These are phyloP conservation scores for Asterella californica DNA, from an alignment of 225 moss, liverwort and hornwort species.

Conservation along the genomic window DNA sequence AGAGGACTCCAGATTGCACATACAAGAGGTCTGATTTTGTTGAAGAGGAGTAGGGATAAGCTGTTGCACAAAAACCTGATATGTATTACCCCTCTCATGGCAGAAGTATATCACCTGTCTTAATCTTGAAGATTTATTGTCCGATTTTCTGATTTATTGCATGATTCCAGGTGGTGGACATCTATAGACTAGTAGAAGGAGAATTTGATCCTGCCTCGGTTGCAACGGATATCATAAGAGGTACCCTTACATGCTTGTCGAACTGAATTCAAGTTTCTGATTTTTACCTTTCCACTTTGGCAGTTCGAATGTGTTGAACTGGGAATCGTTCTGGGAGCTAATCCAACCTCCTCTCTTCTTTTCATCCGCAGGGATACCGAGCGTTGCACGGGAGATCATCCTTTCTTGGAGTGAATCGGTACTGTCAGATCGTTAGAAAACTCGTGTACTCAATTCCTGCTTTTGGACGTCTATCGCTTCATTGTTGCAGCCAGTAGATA, in stretches of 20 bases:
- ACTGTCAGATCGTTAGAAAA: slow-evolving; percentile 26
- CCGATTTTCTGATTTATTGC: not conserved
- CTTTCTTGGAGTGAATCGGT: slow-evolving; percentile 47
- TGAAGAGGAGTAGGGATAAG: not conserved
- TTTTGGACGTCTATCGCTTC: not conserved
- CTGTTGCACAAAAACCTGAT: not conserved
- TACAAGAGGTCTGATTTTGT: slow-evolving; percentile 64
- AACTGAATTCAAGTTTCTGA: not conserved
- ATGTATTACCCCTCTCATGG: not conserved
- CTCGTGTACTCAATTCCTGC: not conserved
- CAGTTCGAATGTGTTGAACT: not conserved
- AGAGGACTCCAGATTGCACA: slow-evolving; percentile 80
- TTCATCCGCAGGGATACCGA: slow-evolving; percentile 29
- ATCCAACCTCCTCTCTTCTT: not conserved
- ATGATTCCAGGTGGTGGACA: slow-evolving; percentile 66
- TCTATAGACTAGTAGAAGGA: slow-evolving; percentile 88
- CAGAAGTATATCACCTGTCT: not conserved
- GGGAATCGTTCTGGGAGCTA: not conserved
- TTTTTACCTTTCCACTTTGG: not conserved
- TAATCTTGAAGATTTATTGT: not conserved
- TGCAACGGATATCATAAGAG: slow-evolving; percentile 69
- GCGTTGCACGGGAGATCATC: slow-evolving; percentile 36
- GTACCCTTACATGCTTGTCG: slow-evolving; percentile 31
- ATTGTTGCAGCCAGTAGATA: not conserved
- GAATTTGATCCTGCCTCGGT: slow-evolving; percentile 78